Evolutionary conservation across 208 protist species (phyloP).

Genomic region (Eutreptiella sp.): DNA sequence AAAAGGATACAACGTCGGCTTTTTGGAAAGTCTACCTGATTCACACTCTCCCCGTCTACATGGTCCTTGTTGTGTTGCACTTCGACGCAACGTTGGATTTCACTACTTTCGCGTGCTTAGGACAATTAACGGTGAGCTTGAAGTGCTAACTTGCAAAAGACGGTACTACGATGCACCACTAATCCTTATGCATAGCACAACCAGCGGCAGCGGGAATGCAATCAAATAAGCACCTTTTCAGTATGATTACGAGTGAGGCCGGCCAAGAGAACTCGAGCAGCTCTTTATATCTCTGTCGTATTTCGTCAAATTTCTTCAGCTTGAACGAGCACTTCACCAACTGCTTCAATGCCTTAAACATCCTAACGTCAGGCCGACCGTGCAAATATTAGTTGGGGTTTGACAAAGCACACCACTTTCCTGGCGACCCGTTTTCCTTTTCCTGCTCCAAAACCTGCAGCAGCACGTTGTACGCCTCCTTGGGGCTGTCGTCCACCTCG

Average conservation of each 20-base stretch:
- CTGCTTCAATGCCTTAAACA: conserved; percentile 88
- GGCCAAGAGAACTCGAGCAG: conserved; percentile 52
- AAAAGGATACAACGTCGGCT: too few species aligned
- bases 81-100: too few species aligned
- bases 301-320: conserved; percentile 60
- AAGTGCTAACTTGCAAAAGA: too few species aligned
- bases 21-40: conserved; percentile 55
- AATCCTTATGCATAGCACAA: conserved; percentile 33
- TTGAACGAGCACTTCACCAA: conserved; percentile 68
- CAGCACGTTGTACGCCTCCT: conserved; percentile 60
- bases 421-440: conserved; percentile 51
- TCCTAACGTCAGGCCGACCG: conserved; percentile 43
- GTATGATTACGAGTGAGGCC: conserved; percentile 37
- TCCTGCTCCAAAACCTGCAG: conserved; percentile 69
- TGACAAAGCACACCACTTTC: conserved; percentile 42
- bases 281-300: conserved; percentile 62
- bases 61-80: too few species aligned
- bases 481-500: conserved; percentile 53
- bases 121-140: too few species aligned
- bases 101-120: too few species aligned
- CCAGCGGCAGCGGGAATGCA: not conserved
- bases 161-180: too few species aligned
- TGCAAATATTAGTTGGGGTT: too few species aligned
- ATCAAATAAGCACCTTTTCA: conserved; percentile 59
- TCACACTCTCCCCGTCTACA: too few species aligned